Evolutionary conservation across 2,329 filamentous ascomycete species (phyloP).

Genomic region (Cercospora zeae-maydis): DNA sequence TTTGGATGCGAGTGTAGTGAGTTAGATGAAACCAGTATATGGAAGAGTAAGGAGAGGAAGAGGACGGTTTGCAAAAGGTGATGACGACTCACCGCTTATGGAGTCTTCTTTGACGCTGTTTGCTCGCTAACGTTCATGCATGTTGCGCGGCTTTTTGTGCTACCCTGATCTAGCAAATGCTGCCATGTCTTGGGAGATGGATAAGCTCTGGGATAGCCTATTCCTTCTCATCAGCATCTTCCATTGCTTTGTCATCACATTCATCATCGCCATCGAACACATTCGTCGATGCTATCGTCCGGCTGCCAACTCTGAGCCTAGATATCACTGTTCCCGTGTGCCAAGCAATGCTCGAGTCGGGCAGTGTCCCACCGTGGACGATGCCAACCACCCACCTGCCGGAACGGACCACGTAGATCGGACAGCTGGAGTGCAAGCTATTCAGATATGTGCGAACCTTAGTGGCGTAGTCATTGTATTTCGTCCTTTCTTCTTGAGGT

Average conservation of each 20-base stretch:
- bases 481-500: background rate
- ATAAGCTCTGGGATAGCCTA: background rate
- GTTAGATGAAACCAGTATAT: background rate
- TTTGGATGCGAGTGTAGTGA: background rate
- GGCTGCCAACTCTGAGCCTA: background rate
- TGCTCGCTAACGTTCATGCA: background rate
- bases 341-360: background rate
- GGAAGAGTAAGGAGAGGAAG: background rate
- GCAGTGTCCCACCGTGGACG: background rate
- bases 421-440: background rate
- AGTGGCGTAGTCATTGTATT: background rate
- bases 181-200: background rate
- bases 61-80: background rate
- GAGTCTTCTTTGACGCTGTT: background rate
- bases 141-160: background rate
- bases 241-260: background rate
- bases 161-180: background rate
- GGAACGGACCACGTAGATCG: background rate
- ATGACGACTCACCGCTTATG: background rate
- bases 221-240: background rate
- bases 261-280: background rate
- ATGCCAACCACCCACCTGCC: background rate
- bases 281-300: background rate
- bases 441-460: background rate
- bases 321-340: background rate